Conservation (phyloP, 257 asterid genomes). For the Solanum virginianum region DNA sequence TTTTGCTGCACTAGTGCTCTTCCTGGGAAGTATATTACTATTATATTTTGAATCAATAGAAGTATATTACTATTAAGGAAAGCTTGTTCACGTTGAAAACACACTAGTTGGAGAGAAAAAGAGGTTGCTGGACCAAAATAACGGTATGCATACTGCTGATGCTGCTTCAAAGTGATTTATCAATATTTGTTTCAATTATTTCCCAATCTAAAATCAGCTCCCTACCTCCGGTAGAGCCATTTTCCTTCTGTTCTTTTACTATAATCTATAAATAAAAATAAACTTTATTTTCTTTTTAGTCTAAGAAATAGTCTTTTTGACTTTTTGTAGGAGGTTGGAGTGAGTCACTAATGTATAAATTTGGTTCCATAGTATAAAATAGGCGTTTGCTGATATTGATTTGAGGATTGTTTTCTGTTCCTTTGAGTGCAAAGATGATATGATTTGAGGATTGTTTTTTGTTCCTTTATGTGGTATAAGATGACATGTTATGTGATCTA, state of each 20-base stretch:
- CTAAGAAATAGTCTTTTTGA: background rate
- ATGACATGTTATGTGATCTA: background rate
- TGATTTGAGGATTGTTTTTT: too few species aligned
- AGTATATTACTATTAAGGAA: background rate
- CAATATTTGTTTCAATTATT: background rate
- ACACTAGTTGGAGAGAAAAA: conserved; percentile 25
- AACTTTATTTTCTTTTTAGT: background rate
- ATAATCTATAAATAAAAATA: background rate
- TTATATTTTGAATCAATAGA: too few species aligned
- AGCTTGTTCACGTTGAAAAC: background rate
- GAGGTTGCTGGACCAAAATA: conserved; percentile 20
- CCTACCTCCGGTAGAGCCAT: background rate
- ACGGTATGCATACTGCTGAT: conserved; percentile 9
- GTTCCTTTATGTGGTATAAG: background rate
- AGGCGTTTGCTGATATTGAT: background rate
- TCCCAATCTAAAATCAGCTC: background rate
- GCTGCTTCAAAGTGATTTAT: conserved; percentile 22
- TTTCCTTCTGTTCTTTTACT: background rate
- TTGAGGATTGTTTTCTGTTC: background rate
- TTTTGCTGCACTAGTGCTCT: too few species aligned
- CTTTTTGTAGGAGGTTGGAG: background rate
- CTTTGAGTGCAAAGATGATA: too few species aligned
- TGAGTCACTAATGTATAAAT: background rate
- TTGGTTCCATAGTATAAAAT: background rate
- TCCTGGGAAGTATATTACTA: too few species aligned